Evolutionary conservation across 1,284 basidiomycete genomes (phyloP).

Genomic region (Ustilago sp.): DNA sequence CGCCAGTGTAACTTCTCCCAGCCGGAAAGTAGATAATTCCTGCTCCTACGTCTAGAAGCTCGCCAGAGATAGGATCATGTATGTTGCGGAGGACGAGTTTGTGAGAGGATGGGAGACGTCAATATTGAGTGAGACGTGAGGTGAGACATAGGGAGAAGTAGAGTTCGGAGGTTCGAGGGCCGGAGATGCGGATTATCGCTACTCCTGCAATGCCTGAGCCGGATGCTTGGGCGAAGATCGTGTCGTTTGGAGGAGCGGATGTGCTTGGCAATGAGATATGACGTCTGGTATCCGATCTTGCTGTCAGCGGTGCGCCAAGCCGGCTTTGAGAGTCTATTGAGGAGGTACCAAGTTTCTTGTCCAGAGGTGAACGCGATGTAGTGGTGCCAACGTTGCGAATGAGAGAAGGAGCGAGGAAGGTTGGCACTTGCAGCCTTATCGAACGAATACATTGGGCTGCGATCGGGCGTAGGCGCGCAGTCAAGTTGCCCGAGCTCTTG

Average conservation of each 20-base stretch:
- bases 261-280: too few relatives aligned
- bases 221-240: constrained; percentile 87
- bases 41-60: constrained; percentile 79
- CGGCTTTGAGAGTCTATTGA: too few relatives aligned
- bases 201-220: constrained; percentile 84
- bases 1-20: constrained; percentile 82
- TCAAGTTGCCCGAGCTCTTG: neutral
- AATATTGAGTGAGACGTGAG: constrained; percentile 8
- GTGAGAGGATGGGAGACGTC: constrained; percentile 73
- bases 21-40: constrained; percentile 82
- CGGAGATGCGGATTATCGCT: constrained; percentile 83
- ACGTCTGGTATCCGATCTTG: too few relatives aligned
- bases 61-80: constrained; percentile 75
- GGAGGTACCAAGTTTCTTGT: too few relatives aligned
- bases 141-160: constrained; percentile 75
- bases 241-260: constrained; percentile 65
- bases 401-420: neutral
- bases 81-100: constrained; percentile 79
- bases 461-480: neutral
- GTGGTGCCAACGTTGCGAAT: too few relatives aligned
- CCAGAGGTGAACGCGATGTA: neutral
- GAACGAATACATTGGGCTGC: neutral
- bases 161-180: constrained; percentile 76
- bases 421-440: neutral
- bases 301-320: too few relatives aligned